Percentiles rank a stretch among this genome's conserved stretches.
These are phyloP conservation scores for Ceratocystis smalleyi DNA, from an alignment of 2,329 filamentous ascomycete species.

Conservation along the genomic window DNA sequence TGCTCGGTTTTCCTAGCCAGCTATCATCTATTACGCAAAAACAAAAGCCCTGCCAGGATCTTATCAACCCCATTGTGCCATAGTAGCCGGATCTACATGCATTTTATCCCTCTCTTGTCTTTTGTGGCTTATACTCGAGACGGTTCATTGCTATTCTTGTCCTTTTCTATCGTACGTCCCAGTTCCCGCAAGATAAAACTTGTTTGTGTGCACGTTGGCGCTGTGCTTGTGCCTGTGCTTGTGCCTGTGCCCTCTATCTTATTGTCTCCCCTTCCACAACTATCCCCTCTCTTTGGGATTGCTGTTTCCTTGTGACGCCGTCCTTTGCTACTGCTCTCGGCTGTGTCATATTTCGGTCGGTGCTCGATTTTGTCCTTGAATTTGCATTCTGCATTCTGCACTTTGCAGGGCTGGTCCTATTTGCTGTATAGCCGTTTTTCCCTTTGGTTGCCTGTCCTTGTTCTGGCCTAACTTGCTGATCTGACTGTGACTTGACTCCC, in stretches of 20 bases:
- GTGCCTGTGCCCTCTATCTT: not conserved
- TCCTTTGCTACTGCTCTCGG: not conserved
- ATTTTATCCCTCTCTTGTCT: not conserved
- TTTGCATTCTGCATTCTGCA: not conserved
- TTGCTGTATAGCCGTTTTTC: not conserved
- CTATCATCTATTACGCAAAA: conserved; percentile 2
- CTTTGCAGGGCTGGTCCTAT: not conserved
- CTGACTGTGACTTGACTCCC: not conserved
- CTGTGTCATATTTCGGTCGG: not conserved
- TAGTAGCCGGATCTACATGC: conserved; percentile 5
- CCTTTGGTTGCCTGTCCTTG: not conserved
- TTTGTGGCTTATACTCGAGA: not conserved
- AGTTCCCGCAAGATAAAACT: not conserved
- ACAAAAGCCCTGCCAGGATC: conserved; percentile 3
- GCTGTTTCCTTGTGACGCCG: not conserved
- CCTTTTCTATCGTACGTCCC: not conserved
- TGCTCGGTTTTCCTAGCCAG: not conserved
- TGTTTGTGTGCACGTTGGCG: not conserved
- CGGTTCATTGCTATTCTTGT: not conserved
- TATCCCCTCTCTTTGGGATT: not conserved
- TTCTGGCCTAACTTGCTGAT: not conserved
- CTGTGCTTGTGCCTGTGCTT: not conserved
- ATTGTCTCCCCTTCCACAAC: not conserved
- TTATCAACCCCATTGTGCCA: conserved; percentile 4
- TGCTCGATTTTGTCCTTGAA: not conserved